These are phyloP conservation scores for Epichloe brachyelytri DNA, from an alignment of 2,329 filamentous ascomycete genomes.

Conservation along the genomic window DNA sequence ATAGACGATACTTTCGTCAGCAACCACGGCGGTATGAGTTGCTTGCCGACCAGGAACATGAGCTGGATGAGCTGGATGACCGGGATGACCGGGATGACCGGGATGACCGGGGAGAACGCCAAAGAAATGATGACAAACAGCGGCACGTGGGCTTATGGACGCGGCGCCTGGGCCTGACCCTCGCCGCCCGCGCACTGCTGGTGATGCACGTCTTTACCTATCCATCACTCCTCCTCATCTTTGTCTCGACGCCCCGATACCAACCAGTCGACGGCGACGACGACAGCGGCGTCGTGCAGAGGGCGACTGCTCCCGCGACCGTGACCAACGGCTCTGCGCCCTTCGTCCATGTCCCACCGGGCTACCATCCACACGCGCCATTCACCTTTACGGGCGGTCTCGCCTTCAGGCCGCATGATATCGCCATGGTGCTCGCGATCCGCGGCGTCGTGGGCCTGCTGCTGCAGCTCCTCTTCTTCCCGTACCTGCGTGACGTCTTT, in stretches of 20 bases:
- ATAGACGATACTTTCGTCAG: conserved; percentile 13
- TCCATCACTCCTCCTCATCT: conserved; percentile 63
- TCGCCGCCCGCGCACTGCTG: conserved; percentile 56
- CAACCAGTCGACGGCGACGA: conserved; percentile 19
- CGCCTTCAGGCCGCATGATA: conserved; percentile 55
- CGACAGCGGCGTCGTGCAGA: too few relatives aligned
- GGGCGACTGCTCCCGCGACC: too few relatives aligned
- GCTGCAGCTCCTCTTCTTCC: conserved; percentile 50
- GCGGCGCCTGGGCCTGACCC: conserved; percentile 37
- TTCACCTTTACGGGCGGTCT: conserved; percentile 63
- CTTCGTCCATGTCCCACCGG: conserved; percentile 8
- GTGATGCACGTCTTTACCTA: conserved; percentile 65
- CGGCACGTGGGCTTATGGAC: conserved; percentile 42
- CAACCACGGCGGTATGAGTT: conserved; percentile 8
- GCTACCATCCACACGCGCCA: conserved; percentile 27
- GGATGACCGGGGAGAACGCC: conserved; percentile 3
- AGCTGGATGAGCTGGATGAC: background rate
- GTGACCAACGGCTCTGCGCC: too few relatives aligned
- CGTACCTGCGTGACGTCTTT: conserved; percentile 48
- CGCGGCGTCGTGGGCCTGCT: conserved; percentile 64
- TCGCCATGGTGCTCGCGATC: conserved; percentile 68
- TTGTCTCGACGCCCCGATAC: conserved; percentile 58
- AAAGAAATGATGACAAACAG: conserved; percentile 24
- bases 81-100: too few relatives aligned
- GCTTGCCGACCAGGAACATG: background rate